Percentiles rank a stretch among this genome's conserved stretches.
Evolutionary conservation across 140 eudicot genomes (phyloP).

Genomic region (Erigeron philadelphicus): DNA sequence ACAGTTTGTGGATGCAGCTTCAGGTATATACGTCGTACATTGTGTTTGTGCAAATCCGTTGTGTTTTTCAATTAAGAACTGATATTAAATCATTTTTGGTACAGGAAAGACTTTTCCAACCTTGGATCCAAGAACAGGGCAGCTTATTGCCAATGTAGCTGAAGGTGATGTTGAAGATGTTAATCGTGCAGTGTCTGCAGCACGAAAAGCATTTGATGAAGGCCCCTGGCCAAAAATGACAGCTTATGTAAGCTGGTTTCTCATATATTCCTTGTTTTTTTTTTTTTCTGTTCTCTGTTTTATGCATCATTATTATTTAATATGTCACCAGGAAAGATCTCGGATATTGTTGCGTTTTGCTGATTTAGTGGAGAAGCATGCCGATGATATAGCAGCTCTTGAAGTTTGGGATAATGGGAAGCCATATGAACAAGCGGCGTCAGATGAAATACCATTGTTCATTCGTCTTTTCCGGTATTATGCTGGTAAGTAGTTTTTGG

Average conservation of each 20-base stretch:
- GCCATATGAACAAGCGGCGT: conserved; percentile 58
- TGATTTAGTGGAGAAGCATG: conserved; percentile 81
- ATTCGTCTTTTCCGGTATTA: conserved; percentile 73
- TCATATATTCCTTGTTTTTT: background rate
- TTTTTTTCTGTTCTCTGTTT: background rate
- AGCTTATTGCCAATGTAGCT: conserved; percentile 73
- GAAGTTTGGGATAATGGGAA: conserved; percentile 96
- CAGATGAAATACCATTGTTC: conserved; percentile 56
- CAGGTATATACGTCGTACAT: conserved; percentile 40
- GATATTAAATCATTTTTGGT: background rate
- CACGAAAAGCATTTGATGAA: conserved; percentile 95
- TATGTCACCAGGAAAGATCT: conserved; percentile 61
- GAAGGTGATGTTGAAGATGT: conserved; percentile 84
- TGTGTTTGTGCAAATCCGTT: background rate
- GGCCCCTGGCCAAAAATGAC: conserved; percentile 99
- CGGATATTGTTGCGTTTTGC: conserved; percentile 64
- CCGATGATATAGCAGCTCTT: conserved; percentile 72
- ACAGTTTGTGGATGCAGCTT: conserved; percentile 80
- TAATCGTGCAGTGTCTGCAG: conserved; percentile 87
- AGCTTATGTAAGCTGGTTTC: conserved; percentile 56
- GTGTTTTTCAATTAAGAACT: conserved; percentile 1
- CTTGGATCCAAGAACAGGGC: conserved; percentile 78
- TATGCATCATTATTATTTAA: background rate
- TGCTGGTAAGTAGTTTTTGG: conserved; percentile 54
- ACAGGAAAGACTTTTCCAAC: conserved; percentile 93